Conservation (phyloP, 2,329 filamentous ascomycete species). For the Beauveria brongniartii region DNA sequence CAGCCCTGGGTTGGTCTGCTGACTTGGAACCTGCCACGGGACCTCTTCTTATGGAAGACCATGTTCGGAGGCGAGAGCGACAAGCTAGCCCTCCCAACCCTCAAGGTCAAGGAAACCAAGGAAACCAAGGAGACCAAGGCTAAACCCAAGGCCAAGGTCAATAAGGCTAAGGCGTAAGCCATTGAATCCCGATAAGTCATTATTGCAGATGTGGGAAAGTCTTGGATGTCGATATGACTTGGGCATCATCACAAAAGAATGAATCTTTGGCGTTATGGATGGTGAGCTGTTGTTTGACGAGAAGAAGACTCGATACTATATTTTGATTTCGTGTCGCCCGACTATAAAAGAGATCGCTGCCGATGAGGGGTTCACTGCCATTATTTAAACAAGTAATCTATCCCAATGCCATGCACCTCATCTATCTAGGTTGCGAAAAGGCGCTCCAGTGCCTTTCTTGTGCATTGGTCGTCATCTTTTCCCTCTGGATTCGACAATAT, state of each 20-base stretch:
- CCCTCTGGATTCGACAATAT: neutral
- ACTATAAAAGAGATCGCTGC: too few relatives aligned
- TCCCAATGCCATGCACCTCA: neutral
- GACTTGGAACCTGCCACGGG: slow-evolving; percentile 63
- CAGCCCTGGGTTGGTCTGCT: slow-evolving; percentile 92
- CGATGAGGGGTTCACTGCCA: neutral
- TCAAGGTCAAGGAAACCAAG: slow-evolving; percentile 49
- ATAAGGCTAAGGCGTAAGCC: slow-evolving; percentile 11
- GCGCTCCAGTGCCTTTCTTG: neutral
- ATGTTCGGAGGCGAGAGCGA: slow-evolving; percentile 58
- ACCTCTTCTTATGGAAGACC: slow-evolving; percentile 56
- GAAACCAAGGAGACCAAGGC: slow-evolving; percentile 5
- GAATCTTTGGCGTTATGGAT: too few relatives aligned
- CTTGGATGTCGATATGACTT: neutral
- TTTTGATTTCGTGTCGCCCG: too few relatives aligned
- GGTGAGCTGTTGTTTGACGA: too few relatives aligned
- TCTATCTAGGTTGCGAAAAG: too few relatives aligned
- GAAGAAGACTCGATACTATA: too few relatives aligned
- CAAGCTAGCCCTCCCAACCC: slow-evolving; percentile 53
- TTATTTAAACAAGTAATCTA: neutral
- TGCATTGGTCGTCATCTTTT: neutral
- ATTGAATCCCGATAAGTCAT: too few relatives aligned
- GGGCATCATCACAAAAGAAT: too few relatives aligned
- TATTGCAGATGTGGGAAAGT: too few relatives aligned
- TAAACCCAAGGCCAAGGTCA: slow-evolving; percentile 17